Conservation (phyloP, 1,139 yeast genomes). For the Hansenula anomala region DNA sequence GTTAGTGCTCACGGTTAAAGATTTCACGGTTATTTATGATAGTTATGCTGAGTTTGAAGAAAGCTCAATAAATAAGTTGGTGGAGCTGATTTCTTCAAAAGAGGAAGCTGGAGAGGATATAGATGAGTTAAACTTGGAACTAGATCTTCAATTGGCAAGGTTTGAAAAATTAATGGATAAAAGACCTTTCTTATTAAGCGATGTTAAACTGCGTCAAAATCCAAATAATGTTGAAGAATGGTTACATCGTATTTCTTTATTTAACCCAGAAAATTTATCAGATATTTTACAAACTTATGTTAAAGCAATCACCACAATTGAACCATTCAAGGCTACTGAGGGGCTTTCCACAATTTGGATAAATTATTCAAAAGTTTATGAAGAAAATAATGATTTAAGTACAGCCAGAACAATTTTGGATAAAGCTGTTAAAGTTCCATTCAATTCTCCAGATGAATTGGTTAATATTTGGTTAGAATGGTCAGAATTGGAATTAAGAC, state of each 20-base stretch:
- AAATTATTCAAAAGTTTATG: slow-evolving; percentile 62
- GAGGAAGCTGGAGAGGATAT: slow-evolving; percentile 12
- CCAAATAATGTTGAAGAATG: slow-evolving; percentile 61
- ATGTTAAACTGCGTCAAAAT: slow-evolving; percentile 61
- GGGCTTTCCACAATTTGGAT: slow-evolving; percentile 60
- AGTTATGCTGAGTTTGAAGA: slow-evolving; percentile 63
- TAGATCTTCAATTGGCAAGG: slow-evolving; percentile 40
- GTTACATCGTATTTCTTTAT: slow-evolving; percentile 54
- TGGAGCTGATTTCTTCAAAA: slow-evolving; percentile 25
- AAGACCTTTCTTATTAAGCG: slow-evolving; percentile 56
- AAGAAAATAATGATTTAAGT: slow-evolving; percentile 45
- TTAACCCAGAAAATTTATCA: slow-evolving; percentile 29
- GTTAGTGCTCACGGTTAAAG: slow-evolving; percentile 47
- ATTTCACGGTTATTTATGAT: slow-evolving; percentile 64
- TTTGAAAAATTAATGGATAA: slow-evolving; percentile 54
- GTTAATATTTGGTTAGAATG: slow-evolving; percentile 68
- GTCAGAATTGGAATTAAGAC: slow-evolving; percentile 61
- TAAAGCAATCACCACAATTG: slow-evolving; percentile 60
- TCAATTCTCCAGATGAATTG: slow-evolving; percentile 54
- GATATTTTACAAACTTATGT: slow-evolving; percentile 54
- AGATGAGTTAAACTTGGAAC: slow-evolving; percentile 16
- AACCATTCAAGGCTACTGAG: slow-evolving; percentile 50
- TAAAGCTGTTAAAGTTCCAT: slow-evolving; percentile 71
- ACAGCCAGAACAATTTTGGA: slow-evolving; percentile 63
- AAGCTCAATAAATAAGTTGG: slow-evolving; percentile 33